Base-by-base conservation (phyloP, 2,329 filamentous ascomycete species). In the Xylariaceae sp. region DNA sequence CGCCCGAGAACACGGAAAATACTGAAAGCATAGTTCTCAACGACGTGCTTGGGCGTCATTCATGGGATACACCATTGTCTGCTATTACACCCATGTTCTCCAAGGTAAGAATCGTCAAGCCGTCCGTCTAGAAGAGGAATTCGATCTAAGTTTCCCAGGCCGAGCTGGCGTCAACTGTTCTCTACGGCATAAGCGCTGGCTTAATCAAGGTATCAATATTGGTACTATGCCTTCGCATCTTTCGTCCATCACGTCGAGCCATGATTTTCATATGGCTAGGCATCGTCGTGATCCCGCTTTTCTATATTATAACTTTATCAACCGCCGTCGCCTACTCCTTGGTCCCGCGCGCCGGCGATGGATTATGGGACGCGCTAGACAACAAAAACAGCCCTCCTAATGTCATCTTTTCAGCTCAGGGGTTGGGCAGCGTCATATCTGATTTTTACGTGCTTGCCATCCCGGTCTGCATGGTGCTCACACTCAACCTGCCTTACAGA, bases 371-470 rank as follows among this genome's bases (percentile, higher is more conserved):
- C 46, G 29, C 46, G 2, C 47, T 22, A 10, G 22, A 22, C 5
- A 32, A 42, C 22, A 32, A 13, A 26, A 36, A 22, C 3, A 3
- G 3, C 12, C 26, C 19, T 6, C 13, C 37, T 9, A 29, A 21
- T 1, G 15, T 30, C 21, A 32, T 42, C 18, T 18, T 30, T 10
- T 22, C 10, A 22, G n/a, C 6, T n/a, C 47, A 49, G 26, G 47
- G 47, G 6, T 12, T 49, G 13, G n/a, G 40, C 2, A 34, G 47
- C n/a, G 15, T 26, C 16, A 15, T 49, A 5, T 36, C 47, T 12
- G 47, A 49, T 15, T 49, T 29, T 21, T 49, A 49, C 21, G 47
- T 49, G 10, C 47, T 49, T 22, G 36, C 37, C 13, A 49, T 49
- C 29, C 47, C 47, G 8, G 29, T 42, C 21, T 32, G 29, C 22